Conservation (phyloP, 805 yeast species). For the Wickerhamomyces sydowiorum region DNA sequence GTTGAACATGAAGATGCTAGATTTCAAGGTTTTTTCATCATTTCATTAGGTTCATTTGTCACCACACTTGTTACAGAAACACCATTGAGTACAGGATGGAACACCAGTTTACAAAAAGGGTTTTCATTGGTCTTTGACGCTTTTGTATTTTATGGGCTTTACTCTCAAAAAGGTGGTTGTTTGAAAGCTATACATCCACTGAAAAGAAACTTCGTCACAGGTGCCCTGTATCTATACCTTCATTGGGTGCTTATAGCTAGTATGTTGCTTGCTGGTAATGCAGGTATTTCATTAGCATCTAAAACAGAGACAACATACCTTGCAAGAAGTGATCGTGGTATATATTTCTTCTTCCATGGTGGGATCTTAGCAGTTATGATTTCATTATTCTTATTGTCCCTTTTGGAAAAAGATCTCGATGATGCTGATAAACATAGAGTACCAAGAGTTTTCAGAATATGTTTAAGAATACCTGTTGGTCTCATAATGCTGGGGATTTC, state of each 20-base stretch:
- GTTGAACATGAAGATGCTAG: conserved; percentile 54
- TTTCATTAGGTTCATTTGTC: conserved; percentile 55
- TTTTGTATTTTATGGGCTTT: conserved; percentile 42
- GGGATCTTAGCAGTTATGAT: conserved; percentile 40
- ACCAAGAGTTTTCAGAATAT: conserved; percentile 29
- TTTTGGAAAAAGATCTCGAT: conserved; percentile 36
- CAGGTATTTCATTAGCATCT: conserved; percentile 39
- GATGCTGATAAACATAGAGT: conserved; percentile 28
- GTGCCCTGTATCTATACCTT: conserved; percentile 35
- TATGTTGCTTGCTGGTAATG: conserved; percentile 47
- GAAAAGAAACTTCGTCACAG: conserved; percentile 36
- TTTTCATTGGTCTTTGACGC: conserved; percentile 40
- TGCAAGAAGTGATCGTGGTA: conserved; percentile 21
- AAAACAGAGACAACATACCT: conserved; percentile 19
- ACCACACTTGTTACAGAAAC: conserved; percentile 40
- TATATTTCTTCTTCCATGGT: conserved; percentile 43
- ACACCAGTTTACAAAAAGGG: conserved; percentile 34
- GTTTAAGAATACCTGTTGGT: conserved; percentile 33
- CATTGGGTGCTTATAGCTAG: conserved; percentile 46
- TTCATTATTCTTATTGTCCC: conserved; percentile 32
- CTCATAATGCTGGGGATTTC: conserved; percentile 30
- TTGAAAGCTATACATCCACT: conserved; percentile 41
- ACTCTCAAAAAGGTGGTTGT: conserved; percentile 44
- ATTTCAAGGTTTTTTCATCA: conserved; percentile 45
- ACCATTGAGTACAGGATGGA: conserved; percentile 26